Percentiles rank a stretch among this genome's conserved stretches.
phyloP scores from a whole-genome alignment of 768 basidiomycete genomes.

The Plicaturopsis crispa region DNA sequence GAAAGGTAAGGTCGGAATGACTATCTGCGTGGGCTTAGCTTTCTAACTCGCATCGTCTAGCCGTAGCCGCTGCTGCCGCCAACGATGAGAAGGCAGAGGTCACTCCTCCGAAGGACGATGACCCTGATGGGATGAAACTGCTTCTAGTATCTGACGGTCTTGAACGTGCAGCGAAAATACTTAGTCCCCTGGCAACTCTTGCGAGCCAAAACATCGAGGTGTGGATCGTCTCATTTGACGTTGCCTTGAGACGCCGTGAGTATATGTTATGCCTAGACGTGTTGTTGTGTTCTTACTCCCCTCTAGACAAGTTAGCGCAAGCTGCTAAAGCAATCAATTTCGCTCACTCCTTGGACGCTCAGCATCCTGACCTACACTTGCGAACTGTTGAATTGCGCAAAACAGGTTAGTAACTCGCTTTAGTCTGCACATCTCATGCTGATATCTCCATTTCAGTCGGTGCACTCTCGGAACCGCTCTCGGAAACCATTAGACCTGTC shows the following conservation, averaged over 20 bases:
- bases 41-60: constrained; percentile 10
- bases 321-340: constrained; percentile 60
- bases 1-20: not conserved
- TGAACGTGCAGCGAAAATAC: constrained; percentile 66
- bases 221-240: constrained; percentile 75
- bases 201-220: constrained; percentile 50
- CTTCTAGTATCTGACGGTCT: constrained; percentile 56
- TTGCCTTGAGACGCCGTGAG: constrained; percentile 75
- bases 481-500: constrained; percentile 40
- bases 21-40: not conserved
- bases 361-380: constrained; percentile 63
- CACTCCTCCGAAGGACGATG: constrained; percentile 59
- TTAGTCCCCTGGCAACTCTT: constrained; percentile 53
- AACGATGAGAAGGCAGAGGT: constrained; percentile 68
- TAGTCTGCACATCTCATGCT: not conserved
- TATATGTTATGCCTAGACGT: constrained; percentile 6
- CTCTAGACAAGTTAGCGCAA: constrained; percentile 70
- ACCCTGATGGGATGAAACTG: constrained; percentile 75
- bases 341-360: constrained; percentile 44
- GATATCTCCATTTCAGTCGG: constrained; percentile 40
- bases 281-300: not conserved
- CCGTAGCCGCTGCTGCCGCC: constrained; percentile 25
- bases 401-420: constrained; percentile 30
- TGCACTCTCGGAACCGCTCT: constrained; percentile 32
- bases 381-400: constrained; percentile 60